Evolutionary conservation across 768 basidiomycete species (phyloP), one percentile per base, ranked within the genome.

Genomic region (Lentinula aciculospora): DNA sequence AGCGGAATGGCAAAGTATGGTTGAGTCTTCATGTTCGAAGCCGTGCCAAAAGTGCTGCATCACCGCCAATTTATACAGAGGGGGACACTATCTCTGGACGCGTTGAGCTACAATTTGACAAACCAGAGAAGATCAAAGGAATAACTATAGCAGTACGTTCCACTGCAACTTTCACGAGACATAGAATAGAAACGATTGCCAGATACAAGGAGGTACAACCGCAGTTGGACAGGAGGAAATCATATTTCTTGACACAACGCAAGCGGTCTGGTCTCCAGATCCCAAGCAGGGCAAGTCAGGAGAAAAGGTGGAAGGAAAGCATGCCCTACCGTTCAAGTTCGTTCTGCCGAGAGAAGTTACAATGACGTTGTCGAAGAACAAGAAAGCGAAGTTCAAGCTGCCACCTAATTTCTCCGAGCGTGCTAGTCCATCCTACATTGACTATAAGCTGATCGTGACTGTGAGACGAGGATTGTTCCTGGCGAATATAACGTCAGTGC

Each of bases 371-470:
- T 59, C 64, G 3, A 75, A 71, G 56, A 70, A 67, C 34, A 70
- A 70, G 45, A 69, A 63, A 55, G 70, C 68, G 12, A 57, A 56
- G 4, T 80, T 78, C 49, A 69, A 68, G 3, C 71, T 82, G 13
- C 83, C 83, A 1, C 79, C 81, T 5, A 79, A 70, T 36, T 84
- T 83, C 60, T 76, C 80, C 1, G 83, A 85, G 65, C 72, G 79
- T 27, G 81, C 77, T 1, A 80, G 81, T 45, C 76, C 78, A 1
- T 80, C 74, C 15, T 83, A 82, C 60, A 72, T 85, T 53, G 82
- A 84, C 57, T 85, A 85, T 65, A 76, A 73, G 62, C 62, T 83
- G 7, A 65, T 74, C 13, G 78, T 80, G 25, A 83, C 75, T 1
- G 66, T 84, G 31, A 78, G 74, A 62, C 76, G 81, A 21, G 73